Percentiles rank a stretch among this genome's conserved stretches.
These are phyloP conservation scores for Aspergillus campestris DNA, from an alignment of 495 filamentous ascomycete genomes.

Conservation along the genomic window DNA sequence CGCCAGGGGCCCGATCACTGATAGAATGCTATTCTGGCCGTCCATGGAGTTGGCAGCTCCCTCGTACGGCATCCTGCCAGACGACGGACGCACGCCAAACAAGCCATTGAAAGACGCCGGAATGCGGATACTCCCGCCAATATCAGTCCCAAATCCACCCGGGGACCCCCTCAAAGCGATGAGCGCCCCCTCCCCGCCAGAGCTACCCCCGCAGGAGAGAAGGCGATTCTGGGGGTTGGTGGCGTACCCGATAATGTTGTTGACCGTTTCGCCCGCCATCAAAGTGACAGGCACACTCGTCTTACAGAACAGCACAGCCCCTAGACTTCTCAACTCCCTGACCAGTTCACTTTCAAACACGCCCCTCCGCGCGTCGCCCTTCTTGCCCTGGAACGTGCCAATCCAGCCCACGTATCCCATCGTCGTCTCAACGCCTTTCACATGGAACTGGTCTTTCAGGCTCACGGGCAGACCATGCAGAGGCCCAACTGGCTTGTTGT, in stretches of 20 bases:
- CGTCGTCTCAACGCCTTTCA: conserved; percentile 54
- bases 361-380: conserved; percentile 27
- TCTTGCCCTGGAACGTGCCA: conserved; percentile 42
- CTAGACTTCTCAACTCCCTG: conserved; percentile 43
- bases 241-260: conserved; percentile 46
- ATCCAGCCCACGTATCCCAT: conserved; percentile 54
- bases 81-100: conserved; percentile 46
- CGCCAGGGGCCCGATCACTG: conserved; percentile 51
- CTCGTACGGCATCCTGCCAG: conserved; percentile 37
- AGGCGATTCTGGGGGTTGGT: conserved; percentile 42
- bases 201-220: conserved; percentile 45
- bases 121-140: conserved; percentile 62
- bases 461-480: conserved; percentile 60
- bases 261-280: conserved; percentile 53
- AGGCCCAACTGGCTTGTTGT: conserved; percentile 44
- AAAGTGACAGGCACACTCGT: conserved; percentile 53
- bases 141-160: conserved; percentile 57
- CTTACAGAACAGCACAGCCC: conserved; percentile 59
- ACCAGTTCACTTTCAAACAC: conserved; percentile 44
- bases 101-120: conserved; percentile 57
- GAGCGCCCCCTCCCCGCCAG: conserved; percentile 56
- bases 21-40: conserved; percentile 49
- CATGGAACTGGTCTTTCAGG: conserved; percentile 65
- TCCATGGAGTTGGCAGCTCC: conserved; percentile 44
- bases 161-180: conserved; percentile 48